A percentile compares a stretch with the other conserved stretches of the same genome.
These are phyloP conservation scores for Porcisia hertigi DNA, from an alignment of 208 protist species.

Conservation along the genomic window DNA sequence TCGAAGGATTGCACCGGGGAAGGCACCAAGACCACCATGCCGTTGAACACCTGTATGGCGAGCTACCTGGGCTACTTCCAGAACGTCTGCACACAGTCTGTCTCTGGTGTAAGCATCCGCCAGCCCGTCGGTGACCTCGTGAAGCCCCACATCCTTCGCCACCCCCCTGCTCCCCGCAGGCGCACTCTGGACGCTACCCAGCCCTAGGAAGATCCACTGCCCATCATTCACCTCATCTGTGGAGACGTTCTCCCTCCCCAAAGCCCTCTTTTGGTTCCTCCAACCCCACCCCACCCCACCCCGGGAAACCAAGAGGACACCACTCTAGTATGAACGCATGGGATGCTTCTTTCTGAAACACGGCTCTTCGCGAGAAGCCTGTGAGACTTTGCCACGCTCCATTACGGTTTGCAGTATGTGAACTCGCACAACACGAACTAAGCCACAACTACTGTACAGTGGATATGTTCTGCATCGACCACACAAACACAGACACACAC, in stretches of 20 bases:
- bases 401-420: not conserved
- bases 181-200: not conserved
- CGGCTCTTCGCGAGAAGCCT: not conserved
- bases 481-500: not conserved
- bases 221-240: not conserved
- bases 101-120: no score
- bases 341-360: not conserved
- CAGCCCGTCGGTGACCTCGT: not conserved
- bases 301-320: not conserved
- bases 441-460: not conserved
- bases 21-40: constrained; percentile 27
- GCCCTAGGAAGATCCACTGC: not conserved
- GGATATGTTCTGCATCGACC: not conserved
- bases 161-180: not conserved
- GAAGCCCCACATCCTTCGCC: constrained; percentile 14
- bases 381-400: not conserved
- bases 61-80: constrained; percentile 53
- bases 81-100: constrained; percentile 41
- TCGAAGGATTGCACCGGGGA: constrained; percentile 40
- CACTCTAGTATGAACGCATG: not conserved
- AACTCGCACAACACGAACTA: not conserved
- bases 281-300: not conserved
- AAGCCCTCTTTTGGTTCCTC: not conserved
- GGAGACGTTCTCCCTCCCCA: not conserved
- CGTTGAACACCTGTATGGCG: constrained; percentile 51